Evolutionary conservation across 306 rosid species (phyloP), one percentile per base, ranked within the genome.

Genomic region (Trifolium pratense): DNA sequence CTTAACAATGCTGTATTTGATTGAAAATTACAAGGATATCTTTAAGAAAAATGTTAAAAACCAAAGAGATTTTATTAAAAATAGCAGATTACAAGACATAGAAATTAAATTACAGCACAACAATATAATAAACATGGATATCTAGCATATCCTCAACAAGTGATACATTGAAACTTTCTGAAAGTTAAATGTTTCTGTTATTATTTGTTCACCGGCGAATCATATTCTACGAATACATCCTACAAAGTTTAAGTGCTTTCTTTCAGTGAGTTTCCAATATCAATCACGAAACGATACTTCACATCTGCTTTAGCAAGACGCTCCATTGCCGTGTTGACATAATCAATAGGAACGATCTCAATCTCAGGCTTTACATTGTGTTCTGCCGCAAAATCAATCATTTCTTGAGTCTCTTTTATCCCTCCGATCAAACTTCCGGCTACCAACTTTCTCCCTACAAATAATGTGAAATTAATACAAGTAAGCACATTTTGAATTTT

Each of bases 261-360:
- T 26, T 72, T 52, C 26, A 52, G 5, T 3, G 59, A 8, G 25
- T 52, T 52, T 52, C 59, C 59, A 1, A 52, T 52, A 18, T 52
- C 59, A 52, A 52, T 52, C 59, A 52, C 59, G 0, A 52, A 52
- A 18, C 59, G 59, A 52, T 73, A 73, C 17, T 73, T 73, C 2
- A 73, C 77, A 1, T 73, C 77, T 45, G 36, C 36, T 60, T 60
- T 73, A 1, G 3, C n/a, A 13, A 73, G 69, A 2, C 77, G 77
- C 49, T 73, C 60, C 60, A 73, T 73, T 40, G 76, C 76, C 2
- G 26, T 56, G 67, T 57, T 73, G 10, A 73, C n/a, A 45, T 73
- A 73, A 29, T 73, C 70, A 1, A 73, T 45, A 29, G 77, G 49
- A 60, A 73, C 23, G 3, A 73, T 2, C n/a, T 73, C 77, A 31